A percentile compares a stretch with the other conserved stretches of the same genome.
Conservation (phyloP, 2,329 filamentous ascomycete species). For the Aureobasidium sp. region DNA sequence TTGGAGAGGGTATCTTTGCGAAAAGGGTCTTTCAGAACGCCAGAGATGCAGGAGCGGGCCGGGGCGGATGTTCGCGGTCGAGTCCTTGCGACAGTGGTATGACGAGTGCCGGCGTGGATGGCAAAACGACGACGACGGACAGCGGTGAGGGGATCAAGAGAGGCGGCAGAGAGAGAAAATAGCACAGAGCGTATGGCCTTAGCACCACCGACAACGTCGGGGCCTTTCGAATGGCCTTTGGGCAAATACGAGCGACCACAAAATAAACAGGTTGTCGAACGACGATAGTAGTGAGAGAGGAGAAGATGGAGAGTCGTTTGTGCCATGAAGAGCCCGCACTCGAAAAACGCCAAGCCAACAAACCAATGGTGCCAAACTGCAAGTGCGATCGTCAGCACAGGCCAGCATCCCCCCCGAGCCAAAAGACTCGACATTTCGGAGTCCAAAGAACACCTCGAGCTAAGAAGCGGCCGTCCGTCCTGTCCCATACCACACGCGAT, state of each 20-base stretch:
- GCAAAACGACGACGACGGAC: background rate
- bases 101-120: conserved; percentile 1
- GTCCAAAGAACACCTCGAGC: too few relatives aligned
- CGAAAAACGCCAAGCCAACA: background rate
- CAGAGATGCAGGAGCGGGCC: background rate
- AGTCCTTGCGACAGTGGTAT: conserved; percentile 10
- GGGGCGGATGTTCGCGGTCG: conserved; percentile 7
- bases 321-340: background rate
- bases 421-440: background rate
- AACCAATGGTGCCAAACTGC: background rate
- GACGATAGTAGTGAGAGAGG: conserved; percentile 13
- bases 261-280: conserved; percentile 33
- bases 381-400: background rate
- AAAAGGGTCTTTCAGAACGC: conserved; percentile 9
- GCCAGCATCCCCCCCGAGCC: background rate
- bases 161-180: conserved; percentile 8
- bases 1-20: conserved; percentile 12
- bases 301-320: conserved; percentile 4
- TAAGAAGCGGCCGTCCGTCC: background rate
- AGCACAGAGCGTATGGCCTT: conserved; percentile 20
- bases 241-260: conserved; percentile 15
- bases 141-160: background rate
- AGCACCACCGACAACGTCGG: conserved; percentile 27
- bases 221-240: conserved; percentile 24
- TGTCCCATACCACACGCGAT: background rate